Conservation (phyloP, 179 eudicot genomes). For the Dionaea muscipula region DNA sequence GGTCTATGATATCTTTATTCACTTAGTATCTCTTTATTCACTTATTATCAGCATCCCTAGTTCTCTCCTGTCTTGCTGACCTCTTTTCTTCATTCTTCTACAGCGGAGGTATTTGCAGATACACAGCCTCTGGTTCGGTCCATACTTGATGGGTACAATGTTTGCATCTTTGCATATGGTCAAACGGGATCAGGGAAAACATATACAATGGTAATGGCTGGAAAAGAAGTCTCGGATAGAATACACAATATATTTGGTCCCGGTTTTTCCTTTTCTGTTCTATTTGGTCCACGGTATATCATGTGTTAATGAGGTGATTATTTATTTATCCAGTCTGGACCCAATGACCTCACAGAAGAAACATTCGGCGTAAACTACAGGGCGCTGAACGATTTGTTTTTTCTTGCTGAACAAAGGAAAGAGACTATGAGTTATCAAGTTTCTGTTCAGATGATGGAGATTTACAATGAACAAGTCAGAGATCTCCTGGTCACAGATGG, state of each 20-base stretch:
- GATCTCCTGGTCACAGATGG: slow-evolving; percentile 89
- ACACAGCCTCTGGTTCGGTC: slow-evolving; percentile 60
- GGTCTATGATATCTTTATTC: slow-evolving; percentile 17
- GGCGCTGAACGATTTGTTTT: slow-evolving; percentile 74
- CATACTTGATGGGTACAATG: slow-evolving; percentile 60
- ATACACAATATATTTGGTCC: too few species aligned
- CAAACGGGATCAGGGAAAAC: slow-evolving; percentile 74
- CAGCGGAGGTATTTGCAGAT: slow-evolving; percentile 50
- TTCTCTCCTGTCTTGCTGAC: neutral
- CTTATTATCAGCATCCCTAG: neutral
- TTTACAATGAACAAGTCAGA: slow-evolving; percentile 93
- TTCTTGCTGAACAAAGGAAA: slow-evolving; percentile 63
- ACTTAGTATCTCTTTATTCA: too few species aligned
- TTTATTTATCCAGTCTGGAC: slow-evolving; percentile 55
- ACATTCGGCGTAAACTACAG: slow-evolving; percentile 86
- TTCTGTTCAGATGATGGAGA: slow-evolving; percentile 98
- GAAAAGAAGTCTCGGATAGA: neutral
- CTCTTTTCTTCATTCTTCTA: slow-evolving; percentile 8
- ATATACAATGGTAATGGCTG: slow-evolving; percentile 43
- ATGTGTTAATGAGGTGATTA: slow-evolving; percentile 3
- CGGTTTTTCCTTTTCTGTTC: neutral
- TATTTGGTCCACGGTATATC: neutral
- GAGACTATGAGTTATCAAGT: slow-evolving; percentile 65
- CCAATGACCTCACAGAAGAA: slow-evolving; percentile 61
- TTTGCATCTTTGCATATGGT: slow-evolving; percentile 59